Conservation (phyloP, 495 filamentous ascomycete genomes). For the Trichoderma asperelloides region DNA sequence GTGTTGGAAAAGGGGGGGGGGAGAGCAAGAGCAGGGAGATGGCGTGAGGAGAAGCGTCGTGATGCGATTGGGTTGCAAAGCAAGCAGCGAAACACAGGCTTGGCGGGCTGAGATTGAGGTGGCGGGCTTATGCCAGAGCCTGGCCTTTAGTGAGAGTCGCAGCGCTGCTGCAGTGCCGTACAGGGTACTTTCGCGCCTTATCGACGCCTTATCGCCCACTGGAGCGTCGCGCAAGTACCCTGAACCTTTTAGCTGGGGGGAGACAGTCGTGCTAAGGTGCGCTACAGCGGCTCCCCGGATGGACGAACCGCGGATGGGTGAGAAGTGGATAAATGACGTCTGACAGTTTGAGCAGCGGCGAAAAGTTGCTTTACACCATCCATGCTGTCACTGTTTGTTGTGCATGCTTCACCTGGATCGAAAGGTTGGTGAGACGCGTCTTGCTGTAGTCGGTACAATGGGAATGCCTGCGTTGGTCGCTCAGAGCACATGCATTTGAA, state of each 20-base stretch:
- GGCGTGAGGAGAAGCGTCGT: constrained; percentile 7
- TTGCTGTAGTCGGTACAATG: too few species aligned
- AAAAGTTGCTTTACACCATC: neutral
- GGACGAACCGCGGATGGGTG: neutral
- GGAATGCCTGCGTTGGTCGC: too few species aligned
- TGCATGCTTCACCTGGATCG: too few species aligned
- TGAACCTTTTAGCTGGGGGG: neutral
- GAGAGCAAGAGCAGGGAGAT: neutral
- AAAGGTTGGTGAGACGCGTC: too few species aligned
- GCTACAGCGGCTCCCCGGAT: neutral
- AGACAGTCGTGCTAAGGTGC: neutral
- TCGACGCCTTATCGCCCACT: neutral
- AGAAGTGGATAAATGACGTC: neutral
- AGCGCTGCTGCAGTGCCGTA: neutral
- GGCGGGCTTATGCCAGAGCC: neutral
- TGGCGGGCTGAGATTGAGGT: neutral
- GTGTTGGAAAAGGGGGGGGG: neutral
- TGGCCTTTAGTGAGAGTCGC: neutral
- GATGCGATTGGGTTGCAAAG: neutral
- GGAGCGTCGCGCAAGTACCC: neutral
- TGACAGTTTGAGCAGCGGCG: neutral
- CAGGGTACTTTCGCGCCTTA: neutral
- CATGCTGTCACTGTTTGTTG: too few species aligned
- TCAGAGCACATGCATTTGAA: too few species aligned
- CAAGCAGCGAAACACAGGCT: neutral